These are phyloP conservation scores for Nasturtium officinale DNA, from an alignment of 345 rosid genomes.

Conservation along the genomic window DNA sequence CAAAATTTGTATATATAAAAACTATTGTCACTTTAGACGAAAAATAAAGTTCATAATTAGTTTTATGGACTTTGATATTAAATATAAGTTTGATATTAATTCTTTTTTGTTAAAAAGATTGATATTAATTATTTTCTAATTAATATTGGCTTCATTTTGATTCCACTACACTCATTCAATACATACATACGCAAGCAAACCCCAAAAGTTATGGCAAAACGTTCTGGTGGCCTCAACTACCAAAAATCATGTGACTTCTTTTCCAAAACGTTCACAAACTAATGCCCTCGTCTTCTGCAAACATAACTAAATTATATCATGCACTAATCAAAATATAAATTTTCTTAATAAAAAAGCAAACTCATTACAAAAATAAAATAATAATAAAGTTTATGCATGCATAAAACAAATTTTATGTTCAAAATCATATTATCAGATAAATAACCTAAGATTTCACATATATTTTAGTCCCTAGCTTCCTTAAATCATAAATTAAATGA, in stretches of 20 bases:
- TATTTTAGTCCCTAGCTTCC: not conserved
- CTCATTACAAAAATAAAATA: not conserved
- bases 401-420: not conserved
- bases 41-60: not conserved
- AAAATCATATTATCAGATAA: not conserved
- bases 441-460: not conserved
- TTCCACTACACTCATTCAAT: not conserved
- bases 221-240: conserved; percentile 14
- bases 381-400: not conserved
- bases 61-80: not conserved
- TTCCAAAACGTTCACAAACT: conserved; percentile 7
- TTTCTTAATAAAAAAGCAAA: not conserved
- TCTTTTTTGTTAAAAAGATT: no score
- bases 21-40: no score
- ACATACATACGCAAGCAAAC: conserved; percentile 7
- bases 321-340: not conserved
- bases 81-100: not conserved
- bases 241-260: conserved; percentile 1
- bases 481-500: not conserved
- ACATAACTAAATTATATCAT: not conserved
- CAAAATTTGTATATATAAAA: no score
- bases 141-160: not conserved
- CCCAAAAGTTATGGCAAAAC: conserved; percentile 26
- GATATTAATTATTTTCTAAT: no score
- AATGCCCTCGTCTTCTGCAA: not conserved